Evolutionary conservation across 345 rosid genomes (phyloP).

Genomic region (Atalantia buxifolia): DNA sequence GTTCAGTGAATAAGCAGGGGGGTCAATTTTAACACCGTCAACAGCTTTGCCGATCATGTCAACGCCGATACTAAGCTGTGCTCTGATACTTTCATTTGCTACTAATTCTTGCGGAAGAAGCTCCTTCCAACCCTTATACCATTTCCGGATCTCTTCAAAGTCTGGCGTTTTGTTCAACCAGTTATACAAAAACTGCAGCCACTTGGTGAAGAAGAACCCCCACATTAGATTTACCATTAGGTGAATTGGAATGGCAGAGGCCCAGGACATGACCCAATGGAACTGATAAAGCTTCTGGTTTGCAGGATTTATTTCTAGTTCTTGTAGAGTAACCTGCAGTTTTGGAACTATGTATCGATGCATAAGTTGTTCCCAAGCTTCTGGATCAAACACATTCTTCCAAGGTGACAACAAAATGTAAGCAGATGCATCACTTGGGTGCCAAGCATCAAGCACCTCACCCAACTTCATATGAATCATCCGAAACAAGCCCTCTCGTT

Average conservation of each 20-base stretch:
- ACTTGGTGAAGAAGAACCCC: conserved; percentile 73
- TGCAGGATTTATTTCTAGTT: conserved; percentile 29
- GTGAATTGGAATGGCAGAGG: conserved; percentile 70
- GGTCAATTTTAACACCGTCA: conserved; percentile 63
- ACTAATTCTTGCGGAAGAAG: conserved; percentile 1
- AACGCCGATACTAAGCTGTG: conserved; percentile 13
- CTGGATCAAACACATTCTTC: conserved; percentile 83
- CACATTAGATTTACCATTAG: conserved; percentile 87
- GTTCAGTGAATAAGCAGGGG: conserved; percentile 50
- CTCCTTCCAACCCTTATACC: conserved; percentile 79
- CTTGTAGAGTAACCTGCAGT: conserved; percentile 74
- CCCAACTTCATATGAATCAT: conserved; percentile 40
- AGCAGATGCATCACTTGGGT: conserved; percentile 77
- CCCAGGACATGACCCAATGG: conserved; percentile 81
- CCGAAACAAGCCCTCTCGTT: neutral
- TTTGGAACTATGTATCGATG: conserved; percentile 87
- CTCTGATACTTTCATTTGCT: conserved; percentile 50
- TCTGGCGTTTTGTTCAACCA: conserved; percentile 73
- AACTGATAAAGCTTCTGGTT: conserved; percentile 71
- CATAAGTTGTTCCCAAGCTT: conserved; percentile 88
- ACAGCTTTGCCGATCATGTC: conserved; percentile 68
- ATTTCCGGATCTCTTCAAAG: conserved; percentile 65
- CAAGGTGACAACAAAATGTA: conserved; percentile 78
- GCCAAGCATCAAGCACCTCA: conserved; percentile 85
- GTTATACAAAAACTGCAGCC: conserved; percentile 79